Conservation (phyloP, 352 stramenopile species). For the Phytophthora pistaciae region DNA sequence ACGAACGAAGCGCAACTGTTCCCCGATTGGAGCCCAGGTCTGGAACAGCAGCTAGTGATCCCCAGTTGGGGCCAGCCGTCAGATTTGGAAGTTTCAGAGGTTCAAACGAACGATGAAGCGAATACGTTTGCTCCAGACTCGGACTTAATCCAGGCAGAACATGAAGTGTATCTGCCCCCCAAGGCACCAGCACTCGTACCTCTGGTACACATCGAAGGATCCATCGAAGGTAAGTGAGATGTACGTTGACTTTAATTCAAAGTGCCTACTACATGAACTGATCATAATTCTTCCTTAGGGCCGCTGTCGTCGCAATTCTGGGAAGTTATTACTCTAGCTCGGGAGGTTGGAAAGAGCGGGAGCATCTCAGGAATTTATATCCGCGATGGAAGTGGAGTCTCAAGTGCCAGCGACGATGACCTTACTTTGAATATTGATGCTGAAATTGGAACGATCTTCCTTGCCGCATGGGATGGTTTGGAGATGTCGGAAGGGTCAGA, state of each 20-base stretch:
- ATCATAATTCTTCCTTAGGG: not conserved
- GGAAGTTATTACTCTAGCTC: not conserved
- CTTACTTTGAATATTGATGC: slow-evolving; percentile 2
- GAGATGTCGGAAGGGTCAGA: not conserved
- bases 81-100: not conserved
- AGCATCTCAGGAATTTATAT: slow-evolving; percentile 1
- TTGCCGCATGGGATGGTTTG: not conserved
- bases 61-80: not conserved
- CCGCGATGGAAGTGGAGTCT: not conserved
- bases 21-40: not conserved
- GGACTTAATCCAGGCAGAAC: not conserved
- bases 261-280: not conserved
- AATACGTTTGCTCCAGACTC: not conserved
- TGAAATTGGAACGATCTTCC: not conserved
- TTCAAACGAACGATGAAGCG: not conserved
- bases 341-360: not conserved
- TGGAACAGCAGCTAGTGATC: not conserved
- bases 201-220: not conserved
- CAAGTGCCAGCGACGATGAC: not conserved
- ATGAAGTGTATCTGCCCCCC: not conserved
- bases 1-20: not conserved
- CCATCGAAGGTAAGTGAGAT: not conserved
- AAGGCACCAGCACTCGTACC: not conserved
- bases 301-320: not conserved
- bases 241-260: not conserved